Base-by-base conservation (phyloP, 1,284 basidiomycete genomes). In the Cerrena zonata region DNA sequence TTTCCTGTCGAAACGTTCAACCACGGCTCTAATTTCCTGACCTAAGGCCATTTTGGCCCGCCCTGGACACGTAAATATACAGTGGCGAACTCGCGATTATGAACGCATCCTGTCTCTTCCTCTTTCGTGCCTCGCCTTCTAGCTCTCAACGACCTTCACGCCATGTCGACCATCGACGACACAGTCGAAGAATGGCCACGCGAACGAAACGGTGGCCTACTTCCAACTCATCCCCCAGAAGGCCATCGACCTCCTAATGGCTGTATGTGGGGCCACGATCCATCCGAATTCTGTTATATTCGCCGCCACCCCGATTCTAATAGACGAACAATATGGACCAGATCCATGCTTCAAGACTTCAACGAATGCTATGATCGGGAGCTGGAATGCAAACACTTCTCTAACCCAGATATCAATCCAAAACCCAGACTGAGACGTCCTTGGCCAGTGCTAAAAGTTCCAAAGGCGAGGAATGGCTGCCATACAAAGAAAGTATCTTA, bases 341-440 rank as follows among this genome's bases (percentile, higher is more conserved):
- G 66, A 36, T 68, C 65, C 58, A 68, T 68, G 65, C 54, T 70
- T 50, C 53, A 61, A 30, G 66, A 65, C 49, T 60, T 58, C 48
- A 63, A 61, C 24, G 67, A 68, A 52, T 54, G 56, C 53, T 62
- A 60, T 55, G 53, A 51, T 46, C 53, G 59, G 48, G 26, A 45
- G 21, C 24, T 40, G 30, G 41, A 49, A 43, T 51, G 54, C 40
- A 43, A 19, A 18, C 23, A 19, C 27, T 62, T 56, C 49, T 56
- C 55, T 21, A 42, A 50, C 41, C 62, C 56, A 7, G 54, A 61
- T 46, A 50, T 56, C 24, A 46, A 15, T 15, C 61, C 61, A 19
- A 57, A 58, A 34, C 48, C 56, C 2, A 46, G 54, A 23, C 51
- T 53, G 5, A 48, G 53, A 25, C 52, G 55, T n/a, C 59, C 61